Evolutionary conservation across 192 early-diverging fungal species (phyloP), one percentile per base, ranked within the genome.

Genomic region (Rhizophagus clarus): DNA sequence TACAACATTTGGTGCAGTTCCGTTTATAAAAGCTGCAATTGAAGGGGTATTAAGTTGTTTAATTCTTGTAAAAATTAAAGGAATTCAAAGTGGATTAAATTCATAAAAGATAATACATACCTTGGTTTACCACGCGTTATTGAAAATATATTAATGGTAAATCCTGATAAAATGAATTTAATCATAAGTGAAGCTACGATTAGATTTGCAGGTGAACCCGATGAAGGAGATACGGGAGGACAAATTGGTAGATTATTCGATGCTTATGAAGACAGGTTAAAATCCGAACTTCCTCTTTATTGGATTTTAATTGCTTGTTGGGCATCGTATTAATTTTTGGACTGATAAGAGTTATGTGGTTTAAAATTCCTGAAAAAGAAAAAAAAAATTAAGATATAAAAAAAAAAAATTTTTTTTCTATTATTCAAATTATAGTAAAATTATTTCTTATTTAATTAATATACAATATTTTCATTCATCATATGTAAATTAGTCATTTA

Each of bases 211-310:
- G 74, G 74, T 34, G 42, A 45, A 45, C 42, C 42, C 22, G 37
- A 26, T 10, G 34, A 11, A 28, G 63, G 6, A 49, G 31, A 22
- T 6, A 67, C 62, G 0, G 76, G 76, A 12, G 40, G 76, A 42
- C 62, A 77, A 31, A 77, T 77, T 77, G 76, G 76, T 67, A 12
- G 40, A 28, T 45, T 77, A 28, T 77, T 77, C 32, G 63, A 77
- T 49, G 14, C 11, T 31, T 77, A 77, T 31, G 76, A 77, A 49
- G 45, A 64, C 2, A 47, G 20, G 0, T 29, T 77, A 49, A 24
- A 45, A 26, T n/a, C 51, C 8, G 74, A 76, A 62, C 60, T 76
- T 6, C 60, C 60, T n/a, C 26, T 76, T 34, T 76, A 63, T 61
- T 76, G 74, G 74, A 31, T 76, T 29, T 24, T 76, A 17, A 76